These are phyloP conservation scores for Russula brevipes DNA, from an alignment of 768 basidiomycete genomes.

Conservation along the genomic window DNA sequence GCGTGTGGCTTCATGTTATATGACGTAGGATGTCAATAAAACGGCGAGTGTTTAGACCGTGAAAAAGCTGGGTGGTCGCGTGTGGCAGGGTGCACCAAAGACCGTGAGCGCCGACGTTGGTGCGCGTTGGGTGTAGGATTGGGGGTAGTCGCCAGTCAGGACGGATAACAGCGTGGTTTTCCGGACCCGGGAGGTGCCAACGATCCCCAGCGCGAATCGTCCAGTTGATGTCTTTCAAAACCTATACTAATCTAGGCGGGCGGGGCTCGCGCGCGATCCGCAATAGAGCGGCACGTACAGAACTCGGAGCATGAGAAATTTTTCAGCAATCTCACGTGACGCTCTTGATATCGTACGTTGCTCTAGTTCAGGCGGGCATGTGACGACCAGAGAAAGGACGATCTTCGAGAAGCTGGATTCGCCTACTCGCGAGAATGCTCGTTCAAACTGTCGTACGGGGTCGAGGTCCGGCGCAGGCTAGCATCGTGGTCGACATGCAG, in stretches of 20 bases:
- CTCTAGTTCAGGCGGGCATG: conserved; percentile 51
- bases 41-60: too few species aligned
- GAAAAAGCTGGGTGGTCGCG: conserved; percentile 56
- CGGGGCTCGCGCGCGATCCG: too few species aligned
- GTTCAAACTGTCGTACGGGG: background rate
- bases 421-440: conserved; percentile 22
- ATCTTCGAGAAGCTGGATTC: conserved; percentile 29
- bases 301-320: background rate
- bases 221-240: conserved; percentile 78
- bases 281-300: too few species aligned
- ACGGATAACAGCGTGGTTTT: conserved; percentile 40
- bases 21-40: too few species aligned
- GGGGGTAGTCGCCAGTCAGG: conserved; percentile 87
- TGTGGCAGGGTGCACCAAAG: conserved; percentile 60
- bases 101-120: conserved; percentile 44
- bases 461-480: too few species aligned
- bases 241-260: conserved; percentile 37
- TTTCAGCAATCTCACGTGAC: conserved; percentile 9
- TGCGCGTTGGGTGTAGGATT: conserved; percentile 71
- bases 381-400: too few species aligned
- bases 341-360: conserved; percentile 65
- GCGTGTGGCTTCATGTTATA: too few species aligned
- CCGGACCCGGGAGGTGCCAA: too few species aligned
- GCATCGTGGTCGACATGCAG: too few species aligned
- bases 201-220: conserved; percentile 47